Base-by-base conservation (phyloP, 2,329 filamentous ascomycete species). In the Arachnomyces sp. region DNA sequence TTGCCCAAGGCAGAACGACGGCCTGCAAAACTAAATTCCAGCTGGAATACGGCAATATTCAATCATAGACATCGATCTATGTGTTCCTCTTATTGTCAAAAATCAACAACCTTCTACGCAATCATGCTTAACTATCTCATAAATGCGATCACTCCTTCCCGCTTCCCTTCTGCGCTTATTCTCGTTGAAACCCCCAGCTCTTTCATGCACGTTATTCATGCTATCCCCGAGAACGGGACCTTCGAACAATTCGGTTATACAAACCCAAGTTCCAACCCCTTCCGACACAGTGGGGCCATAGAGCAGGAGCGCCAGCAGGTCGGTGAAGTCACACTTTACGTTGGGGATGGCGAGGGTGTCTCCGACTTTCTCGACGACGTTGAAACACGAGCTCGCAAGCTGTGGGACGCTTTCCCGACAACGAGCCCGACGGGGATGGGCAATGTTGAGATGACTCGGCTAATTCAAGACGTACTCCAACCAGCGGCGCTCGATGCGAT, bases 231-330 rank as follows among this genome's bases (percentile, higher is more conserved):
- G 29, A 33, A 38, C 25, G 45, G 45, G 14, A 31, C 34, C 16
- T 31, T 47, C 28, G 45, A 47, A 43, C 37, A 38, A 35, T 45
- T 36, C 31, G 28, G 43, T 38, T 13, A 12, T 8, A 39, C 31
- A 20, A n/a, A n/a, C n/a, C n/a, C n/a, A n/a, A 33, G 34, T 20
- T 35, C 37, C 16, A 32, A 4, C 14, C 31, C 36, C 28, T 43
- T 47, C 31, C 38, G 25, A 25, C 4, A 12, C 31, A 4, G 25
- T 20, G 43, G 43, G 12, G 17, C 40, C 32, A 47, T 3, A 32
- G 45, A 47, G 29, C 30, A 39, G 31, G 7, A 34, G 15, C 43
- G 43, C 31, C 28, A 47, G 40, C 43, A 39, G 25, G 39, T 47
- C 12, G 37, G 43, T 36, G 34, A 18, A 7, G 38, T 45, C 31